These are phyloP conservation scores for Myxozyma nipponensis DNA, from an alignment of 805 yeast genomes.

Conservation along the genomic window DNA sequence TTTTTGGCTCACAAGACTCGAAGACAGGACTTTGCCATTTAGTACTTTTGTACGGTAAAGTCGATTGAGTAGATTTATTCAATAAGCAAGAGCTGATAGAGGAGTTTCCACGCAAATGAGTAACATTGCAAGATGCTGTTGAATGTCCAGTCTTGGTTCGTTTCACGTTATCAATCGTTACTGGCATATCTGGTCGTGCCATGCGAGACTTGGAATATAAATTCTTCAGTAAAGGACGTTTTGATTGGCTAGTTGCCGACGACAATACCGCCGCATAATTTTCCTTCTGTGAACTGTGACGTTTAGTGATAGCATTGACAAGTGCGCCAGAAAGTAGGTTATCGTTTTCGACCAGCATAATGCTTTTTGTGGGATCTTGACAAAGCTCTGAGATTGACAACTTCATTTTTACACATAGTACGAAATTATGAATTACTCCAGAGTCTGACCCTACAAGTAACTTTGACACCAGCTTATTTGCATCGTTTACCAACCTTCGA, in stretches of 20 bases:
- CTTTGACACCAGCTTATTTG: constrained; percentile 6
- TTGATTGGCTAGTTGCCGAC: background rate
- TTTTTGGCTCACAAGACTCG: constrained; percentile 5
- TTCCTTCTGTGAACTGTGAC: background rate
- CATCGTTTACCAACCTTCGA: constrained; percentile 3
- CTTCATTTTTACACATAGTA: background rate
- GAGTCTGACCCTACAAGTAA: background rate
- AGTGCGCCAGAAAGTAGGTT: background rate
- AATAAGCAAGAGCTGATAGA: background rate
- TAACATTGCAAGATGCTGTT: background rate
- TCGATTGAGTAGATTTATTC: no score
- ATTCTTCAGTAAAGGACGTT: background rate
- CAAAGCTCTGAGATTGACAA: constrained; percentile 22
- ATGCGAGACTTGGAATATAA: background rate
- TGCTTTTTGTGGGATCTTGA: constrained; percentile 23
- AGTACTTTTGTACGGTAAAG: background rate
- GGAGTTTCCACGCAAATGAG: background rate
- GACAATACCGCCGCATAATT: background rate
- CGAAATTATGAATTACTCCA: background rate
- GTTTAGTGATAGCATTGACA: background rate
- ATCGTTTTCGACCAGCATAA: background rate
- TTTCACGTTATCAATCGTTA: background rate
- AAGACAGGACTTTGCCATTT: constrained; percentile 9
- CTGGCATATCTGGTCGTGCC: background rate
- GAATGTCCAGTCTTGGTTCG: background rate